A percentile compares a stretch with the other conserved stretches of the same genome.
These are phyloP conservation scores for Paraurostyla sp. DNA, from an alignment of 73 alveolate genomes.

Conservation along the genomic window DNA sequence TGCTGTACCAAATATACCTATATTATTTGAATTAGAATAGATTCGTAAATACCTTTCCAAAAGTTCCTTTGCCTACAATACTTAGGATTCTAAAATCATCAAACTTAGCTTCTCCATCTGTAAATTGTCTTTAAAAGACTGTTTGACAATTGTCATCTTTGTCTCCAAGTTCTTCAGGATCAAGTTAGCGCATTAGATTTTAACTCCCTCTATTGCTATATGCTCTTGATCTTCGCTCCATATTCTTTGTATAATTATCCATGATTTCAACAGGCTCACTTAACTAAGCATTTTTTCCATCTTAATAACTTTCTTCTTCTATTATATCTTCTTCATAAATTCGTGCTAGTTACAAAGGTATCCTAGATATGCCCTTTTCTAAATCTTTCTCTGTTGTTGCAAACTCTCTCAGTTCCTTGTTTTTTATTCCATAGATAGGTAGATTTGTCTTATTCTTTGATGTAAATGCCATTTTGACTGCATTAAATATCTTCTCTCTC, in stretches of 20 bases:
- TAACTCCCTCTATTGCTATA: not conserved
- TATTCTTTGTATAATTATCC: constrained; percentile 34
- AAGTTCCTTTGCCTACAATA: constrained; percentile 78
- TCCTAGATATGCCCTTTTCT: constrained; percentile 67
- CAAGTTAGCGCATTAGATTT: not conserved
- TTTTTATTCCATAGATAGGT: constrained; percentile 74
- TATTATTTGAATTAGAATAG: not conserved
- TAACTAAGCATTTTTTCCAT: not conserved
- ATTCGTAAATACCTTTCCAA: constrained; percentile 64
- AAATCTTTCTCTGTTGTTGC: constrained; percentile 76
- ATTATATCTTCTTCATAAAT: constrained; percentile 64
- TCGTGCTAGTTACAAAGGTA: constrained; percentile 53
- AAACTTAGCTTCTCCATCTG: constrained; percentile 30
- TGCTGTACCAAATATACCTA: constrained; percentile 45
- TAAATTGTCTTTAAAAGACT: not conserved
- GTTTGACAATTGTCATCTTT: not conserved
- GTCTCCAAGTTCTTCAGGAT: not conserved
- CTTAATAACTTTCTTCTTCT: not conserved
- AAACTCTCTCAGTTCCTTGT: constrained; percentile 58
- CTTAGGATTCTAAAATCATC: constrained; percentile 77
- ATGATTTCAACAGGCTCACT: constrained; percentile 46
- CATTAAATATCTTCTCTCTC: constrained; percentile 77
- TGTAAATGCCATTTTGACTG: constrained; percentile 76
- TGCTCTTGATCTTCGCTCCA: constrained; percentile 46
- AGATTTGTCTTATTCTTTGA: constrained; percentile 58